phyloP scores from a whole-genome alignment of 805 yeast species.

The Jamesozyma spencerorum region DNA sequence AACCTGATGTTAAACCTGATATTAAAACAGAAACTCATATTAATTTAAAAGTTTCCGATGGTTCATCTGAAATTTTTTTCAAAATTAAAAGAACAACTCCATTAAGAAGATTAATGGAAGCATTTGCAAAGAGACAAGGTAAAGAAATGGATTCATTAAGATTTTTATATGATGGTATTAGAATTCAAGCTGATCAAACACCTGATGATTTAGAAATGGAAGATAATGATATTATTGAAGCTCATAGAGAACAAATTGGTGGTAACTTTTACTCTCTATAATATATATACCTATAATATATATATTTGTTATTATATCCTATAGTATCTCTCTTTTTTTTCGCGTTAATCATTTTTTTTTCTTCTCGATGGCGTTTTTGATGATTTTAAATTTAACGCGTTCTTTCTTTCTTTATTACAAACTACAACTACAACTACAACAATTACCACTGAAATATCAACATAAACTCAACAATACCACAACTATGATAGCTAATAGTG shows the following conservation, averaged over 20 bases:
- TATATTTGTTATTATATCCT: too few species aligned
- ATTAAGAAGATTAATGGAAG: constrained; percentile 90
- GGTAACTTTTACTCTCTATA: constrained; percentile 28
- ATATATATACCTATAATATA: too few species aligned
- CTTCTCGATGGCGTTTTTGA: background rate
- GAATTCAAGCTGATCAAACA: constrained; percentile 79
- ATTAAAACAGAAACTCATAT: constrained; percentile 71
- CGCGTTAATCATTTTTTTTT: too few species aligned
- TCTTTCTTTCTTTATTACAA: too few species aligned
- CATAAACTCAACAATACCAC: background rate
- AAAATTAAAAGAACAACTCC: constrained; percentile 90
- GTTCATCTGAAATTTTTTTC: constrained; percentile 87
- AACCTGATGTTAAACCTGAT: constrained; percentile 39
- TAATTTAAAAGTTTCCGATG: constrained; percentile 89
- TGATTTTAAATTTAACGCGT: background rate
- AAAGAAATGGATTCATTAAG: constrained; percentile 74
- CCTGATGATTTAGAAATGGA: constrained; percentile 90
- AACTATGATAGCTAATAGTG: constrained; percentile 7
- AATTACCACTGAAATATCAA: background rate
- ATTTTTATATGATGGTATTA: constrained; percentile 87
- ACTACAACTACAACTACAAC: too few species aligned
- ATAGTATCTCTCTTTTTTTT: background rate
- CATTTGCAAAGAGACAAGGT: constrained; percentile 96
- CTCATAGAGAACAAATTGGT: constrained; percentile 90
- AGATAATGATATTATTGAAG: constrained; percentile 94